Conservation (phyloP, 345 rosid genomes). For the Salix suchowensis region DNA sequence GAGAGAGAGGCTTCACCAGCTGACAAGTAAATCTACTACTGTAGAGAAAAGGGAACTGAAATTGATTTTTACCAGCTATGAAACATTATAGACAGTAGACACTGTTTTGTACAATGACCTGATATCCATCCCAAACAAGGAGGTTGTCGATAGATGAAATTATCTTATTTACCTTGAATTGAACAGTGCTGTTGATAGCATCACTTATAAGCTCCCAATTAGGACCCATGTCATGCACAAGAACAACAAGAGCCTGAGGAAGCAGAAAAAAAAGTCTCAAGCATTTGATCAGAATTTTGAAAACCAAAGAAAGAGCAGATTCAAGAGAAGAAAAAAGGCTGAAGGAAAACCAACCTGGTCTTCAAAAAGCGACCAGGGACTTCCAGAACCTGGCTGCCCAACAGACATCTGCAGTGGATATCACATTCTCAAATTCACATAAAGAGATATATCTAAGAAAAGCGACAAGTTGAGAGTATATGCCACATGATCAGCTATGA, state of each 20-base stretch:
- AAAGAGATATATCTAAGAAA: not conserved
- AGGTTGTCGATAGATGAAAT: conserved; percentile 1
- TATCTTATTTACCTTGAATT: conserved; percentile 62
- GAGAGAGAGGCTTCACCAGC: conserved; percentile 6
- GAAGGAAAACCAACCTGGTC: conserved; percentile 66
- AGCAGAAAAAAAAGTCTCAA: conserved; percentile 19
- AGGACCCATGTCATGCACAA: conserved; percentile 99
- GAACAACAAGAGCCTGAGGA: conserved; percentile 89
- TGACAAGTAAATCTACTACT: not conserved
- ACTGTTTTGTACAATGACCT: not conserved
- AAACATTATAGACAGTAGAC: not conserved
- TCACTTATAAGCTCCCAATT: conserved; percentile 99
- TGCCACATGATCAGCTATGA: not conserved
- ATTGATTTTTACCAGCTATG: not conserved
- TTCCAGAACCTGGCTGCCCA: conserved; percentile 75
- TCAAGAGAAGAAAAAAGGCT: conserved; percentile 7
- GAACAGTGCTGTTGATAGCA: conserved; percentile 82
- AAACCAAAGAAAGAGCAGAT: conserved; percentile 15
- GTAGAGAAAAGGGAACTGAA: not conserved
- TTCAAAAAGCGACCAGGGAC: conserved; percentile 93
- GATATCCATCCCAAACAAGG: conserved; percentile 4
- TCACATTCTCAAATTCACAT: conserved; percentile 22
- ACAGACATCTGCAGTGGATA: conserved; percentile 54
- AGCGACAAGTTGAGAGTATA: not conserved
- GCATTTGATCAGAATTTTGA: conserved; percentile 15